These are phyloP conservation scores for Trametes maxima DNA, from an alignment of 768 basidiomycete species.

Conservation along the genomic window DNA sequence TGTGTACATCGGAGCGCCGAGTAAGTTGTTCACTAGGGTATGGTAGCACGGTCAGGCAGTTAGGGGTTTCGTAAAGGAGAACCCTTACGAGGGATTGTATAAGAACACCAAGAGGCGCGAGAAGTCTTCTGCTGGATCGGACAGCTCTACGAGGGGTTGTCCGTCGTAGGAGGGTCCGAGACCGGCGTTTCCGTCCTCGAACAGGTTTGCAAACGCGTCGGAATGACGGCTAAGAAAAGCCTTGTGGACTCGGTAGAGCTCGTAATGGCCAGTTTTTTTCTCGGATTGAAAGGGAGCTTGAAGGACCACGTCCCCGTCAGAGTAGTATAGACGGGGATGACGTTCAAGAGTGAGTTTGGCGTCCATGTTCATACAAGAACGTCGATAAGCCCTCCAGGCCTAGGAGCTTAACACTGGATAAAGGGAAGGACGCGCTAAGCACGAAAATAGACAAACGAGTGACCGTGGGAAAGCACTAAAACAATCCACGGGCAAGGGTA, in stretches of 20 bases:
- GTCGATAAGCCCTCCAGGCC: too few relatives aligned
- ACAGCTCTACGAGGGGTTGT: conserved; percentile 11
- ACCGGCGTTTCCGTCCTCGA: conserved; percentile 6
- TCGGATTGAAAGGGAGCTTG: not conserved
- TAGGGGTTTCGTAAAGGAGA: too few relatives aligned
- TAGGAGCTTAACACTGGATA: too few relatives aligned
- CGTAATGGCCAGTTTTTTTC: not conserved
- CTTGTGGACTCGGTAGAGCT: conserved; percentile 23
- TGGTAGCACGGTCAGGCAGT: not conserved
- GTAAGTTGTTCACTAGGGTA: conserved; percentile 16
- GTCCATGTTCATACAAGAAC: too few relatives aligned
- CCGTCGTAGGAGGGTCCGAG: conserved; percentile 8
- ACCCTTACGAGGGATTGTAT: conserved; percentile 19
- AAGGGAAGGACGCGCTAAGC: too few relatives aligned
- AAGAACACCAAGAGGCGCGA: conserved; percentile 9
- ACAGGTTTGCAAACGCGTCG: conserved; percentile 18
- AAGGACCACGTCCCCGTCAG: conserved; percentile 29
- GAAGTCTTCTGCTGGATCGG: conserved; percentile 20
- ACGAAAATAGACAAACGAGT: too few relatives aligned
- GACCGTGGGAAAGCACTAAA: too few relatives aligned
- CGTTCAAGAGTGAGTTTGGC: not conserved
- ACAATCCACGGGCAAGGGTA: too few relatives aligned
- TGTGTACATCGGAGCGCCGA: conserved; percentile 24
- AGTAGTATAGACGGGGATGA: conserved; percentile 24
- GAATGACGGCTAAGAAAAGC: conserved; percentile 22